A percentile compares a stretch with the other conserved stretches of the same genome.
Conservation (phyloP, 2,329 filamentous ascomycete species). For the Cladosporium sp. region DNA sequence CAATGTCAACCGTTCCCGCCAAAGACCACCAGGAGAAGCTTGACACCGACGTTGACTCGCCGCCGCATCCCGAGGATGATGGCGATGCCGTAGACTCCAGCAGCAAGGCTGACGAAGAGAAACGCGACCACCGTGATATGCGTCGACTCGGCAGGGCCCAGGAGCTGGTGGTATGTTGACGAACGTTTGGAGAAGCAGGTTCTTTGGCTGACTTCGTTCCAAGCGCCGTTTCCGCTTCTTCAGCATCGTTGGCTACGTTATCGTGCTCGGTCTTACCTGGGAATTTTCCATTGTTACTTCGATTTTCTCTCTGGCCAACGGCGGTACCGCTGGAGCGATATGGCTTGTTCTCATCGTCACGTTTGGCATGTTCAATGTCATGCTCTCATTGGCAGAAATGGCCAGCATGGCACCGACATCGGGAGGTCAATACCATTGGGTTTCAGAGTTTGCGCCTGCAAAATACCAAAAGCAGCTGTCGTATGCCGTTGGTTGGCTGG, state of each 20-base stretch:
- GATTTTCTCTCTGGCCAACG: slow-evolving; percentile 10
- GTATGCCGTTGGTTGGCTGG: slow-evolving; percentile 46
- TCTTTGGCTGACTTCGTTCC: background rate
- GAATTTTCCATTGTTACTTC: slow-evolving; percentile 17
- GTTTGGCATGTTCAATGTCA: background rate
- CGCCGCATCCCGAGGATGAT: too few relatives aligned
- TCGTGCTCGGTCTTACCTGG: slow-evolving; percentile 27
- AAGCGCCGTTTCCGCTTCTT: slow-evolving; percentile 28
- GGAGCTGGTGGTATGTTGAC: background rate
- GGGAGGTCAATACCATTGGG: slow-evolving; percentile 37
- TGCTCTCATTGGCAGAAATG: slow-evolving; percentile 1
- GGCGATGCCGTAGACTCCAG: too few relatives aligned
- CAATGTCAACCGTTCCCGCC: too few relatives aligned
- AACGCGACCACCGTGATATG: too few relatives aligned
- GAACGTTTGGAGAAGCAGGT: background rate
- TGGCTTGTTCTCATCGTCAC: background rate
- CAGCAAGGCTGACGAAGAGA: too few relatives aligned
- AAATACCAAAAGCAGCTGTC: slow-evolving; percentile 33
- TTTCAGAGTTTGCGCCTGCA: slow-evolving; percentile 40
- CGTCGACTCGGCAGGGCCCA: background rate
- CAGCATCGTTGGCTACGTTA: slow-evolving; percentile 26
- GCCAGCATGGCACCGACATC: background rate
- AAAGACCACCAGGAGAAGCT: too few relatives aligned
- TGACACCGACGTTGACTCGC: too few relatives aligned
- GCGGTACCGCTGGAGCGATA: slow-evolving; percentile 12